Conservation (phyloP, 73 alveolate genomes). For the Loxodes magnus region DNA sequence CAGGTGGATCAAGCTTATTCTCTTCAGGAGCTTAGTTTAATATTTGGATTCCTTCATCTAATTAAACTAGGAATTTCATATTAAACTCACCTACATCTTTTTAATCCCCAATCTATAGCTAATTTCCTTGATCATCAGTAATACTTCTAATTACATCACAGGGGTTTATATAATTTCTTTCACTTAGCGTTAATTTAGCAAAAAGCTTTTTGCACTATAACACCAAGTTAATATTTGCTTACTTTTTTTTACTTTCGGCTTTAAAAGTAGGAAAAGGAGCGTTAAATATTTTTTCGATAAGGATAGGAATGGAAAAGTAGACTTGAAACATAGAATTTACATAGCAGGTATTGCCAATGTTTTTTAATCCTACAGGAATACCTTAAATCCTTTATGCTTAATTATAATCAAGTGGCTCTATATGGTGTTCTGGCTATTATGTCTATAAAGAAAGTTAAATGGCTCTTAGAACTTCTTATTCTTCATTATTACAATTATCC, state of each 20-base stretch:
- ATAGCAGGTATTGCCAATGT: slow-evolving; percentile 78
- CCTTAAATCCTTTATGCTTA: slow-evolving; percentile 36
- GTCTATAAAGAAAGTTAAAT: too few species aligned
- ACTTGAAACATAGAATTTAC: slow-evolving; percentile 61
- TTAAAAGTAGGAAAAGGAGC: slow-evolving; percentile 21
- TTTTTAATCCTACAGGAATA: slow-evolving; percentile 61
- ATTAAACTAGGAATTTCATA: slow-evolving; percentile 50
- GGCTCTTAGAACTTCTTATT: too few species aligned
- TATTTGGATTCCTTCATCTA: slow-evolving; percentile 58
- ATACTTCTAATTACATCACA: slow-evolving; percentile 41
- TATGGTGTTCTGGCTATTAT: too few species aligned
- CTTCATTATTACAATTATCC: too few species aligned
- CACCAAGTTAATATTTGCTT: too few species aligned
- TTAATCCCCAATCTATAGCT: slow-evolving; percentile 62
- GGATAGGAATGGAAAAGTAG: slow-evolving; percentile 50
- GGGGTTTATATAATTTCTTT: slow-evolving; percentile 62
- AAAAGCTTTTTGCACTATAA: too few species aligned
- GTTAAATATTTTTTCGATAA: slow-evolving; percentile 40
- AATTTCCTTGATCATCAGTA: slow-evolving; percentile 62
- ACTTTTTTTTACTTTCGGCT: too few species aligned
- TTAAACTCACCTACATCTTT: slow-evolving; percentile 84
- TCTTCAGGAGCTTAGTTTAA: not conserved
- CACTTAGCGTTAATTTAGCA: slow-evolving; percentile 41
- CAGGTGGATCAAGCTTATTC: not conserved
- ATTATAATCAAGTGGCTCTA: slow-evolving; percentile 47